Conservation (phyloP, 106 monocot genomes). For the Allium fistulosum region DNA sequence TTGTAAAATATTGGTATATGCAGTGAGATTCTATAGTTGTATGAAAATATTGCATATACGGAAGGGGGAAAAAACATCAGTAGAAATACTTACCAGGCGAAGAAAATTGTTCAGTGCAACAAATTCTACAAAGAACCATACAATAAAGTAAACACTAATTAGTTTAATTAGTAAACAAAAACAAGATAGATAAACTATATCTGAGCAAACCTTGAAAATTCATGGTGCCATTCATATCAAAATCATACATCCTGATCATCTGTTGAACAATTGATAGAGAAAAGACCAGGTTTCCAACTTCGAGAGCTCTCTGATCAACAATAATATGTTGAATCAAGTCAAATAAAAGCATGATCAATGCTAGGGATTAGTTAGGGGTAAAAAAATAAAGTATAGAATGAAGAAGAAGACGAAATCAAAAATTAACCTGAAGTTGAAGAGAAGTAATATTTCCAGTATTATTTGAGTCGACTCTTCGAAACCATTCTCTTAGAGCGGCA, state of each 20-base stretch:
- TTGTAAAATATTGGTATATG: too few relatives aligned
- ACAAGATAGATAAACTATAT: constrained; percentile 1
- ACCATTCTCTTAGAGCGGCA: constrained; percentile 48
- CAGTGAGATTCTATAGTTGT: background rate
- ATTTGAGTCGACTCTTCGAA: constrained; percentile 50
- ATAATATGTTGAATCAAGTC: background rate
- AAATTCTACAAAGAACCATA: constrained; percentile 46
- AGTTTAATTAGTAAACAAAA: background rate
- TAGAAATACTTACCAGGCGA: constrained; percentile 41
- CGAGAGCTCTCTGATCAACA: constrained; percentile 34
- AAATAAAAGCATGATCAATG: too few relatives aligned
- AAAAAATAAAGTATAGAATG: background rate
- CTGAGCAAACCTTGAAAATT: constrained; percentile 42
- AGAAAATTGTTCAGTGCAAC: constrained; percentile 74
- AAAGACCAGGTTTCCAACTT: constrained; percentile 58
- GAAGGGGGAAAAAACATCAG: background rate
- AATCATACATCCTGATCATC: constrained; percentile 91
- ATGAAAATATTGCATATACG: background rate
- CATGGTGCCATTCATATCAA: constrained; percentile 69
- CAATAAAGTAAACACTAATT: background rate
- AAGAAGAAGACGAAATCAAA: background rate
- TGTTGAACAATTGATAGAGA: constrained; percentile 63
- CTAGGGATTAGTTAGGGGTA: background rate
- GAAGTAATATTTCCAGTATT: constrained; percentile 55
- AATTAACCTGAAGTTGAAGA: constrained; percentile 48